A percentile compares a stretch with the other conserved stretches of the same genome.
phyloP scores from a whole-genome alignment of 1,139 yeast genomes.

The Suhomyces choctaworum region DNA sequence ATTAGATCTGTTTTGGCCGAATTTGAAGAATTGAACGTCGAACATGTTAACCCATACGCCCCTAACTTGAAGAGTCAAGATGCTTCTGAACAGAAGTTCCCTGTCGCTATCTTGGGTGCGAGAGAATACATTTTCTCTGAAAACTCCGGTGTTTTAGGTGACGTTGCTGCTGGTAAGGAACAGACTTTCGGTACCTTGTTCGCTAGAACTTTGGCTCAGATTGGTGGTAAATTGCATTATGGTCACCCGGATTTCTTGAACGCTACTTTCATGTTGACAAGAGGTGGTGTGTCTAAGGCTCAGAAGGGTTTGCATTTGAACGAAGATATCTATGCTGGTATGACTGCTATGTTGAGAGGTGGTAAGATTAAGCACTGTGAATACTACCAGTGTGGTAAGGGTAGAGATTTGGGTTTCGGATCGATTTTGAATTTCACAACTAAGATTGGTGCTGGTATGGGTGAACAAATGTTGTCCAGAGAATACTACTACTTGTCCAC shows the following conservation, averaged over 20 bases:
- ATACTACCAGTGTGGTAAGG: conserved; percentile 99
- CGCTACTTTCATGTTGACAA: conserved; percentile 90
- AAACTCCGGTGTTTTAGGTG: conserved; percentile 98
- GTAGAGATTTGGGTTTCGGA: conserved; percentile 99
- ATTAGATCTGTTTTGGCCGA: conserved; percentile 96
- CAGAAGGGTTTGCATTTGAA: conserved; percentile 97
- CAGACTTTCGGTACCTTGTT: conserved; percentile 98
- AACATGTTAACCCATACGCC: conserved; percentile 80
- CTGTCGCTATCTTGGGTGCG: conserved; percentile 99
- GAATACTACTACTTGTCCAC: conserved; percentile 97
- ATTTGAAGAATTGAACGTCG: conserved; percentile 92
- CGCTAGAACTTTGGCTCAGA: conserved; percentile 96
- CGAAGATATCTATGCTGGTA: conserved; percentile 99
- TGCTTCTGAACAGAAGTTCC: conserved; percentile 49
- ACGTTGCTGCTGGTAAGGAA: conserved; percentile 99
- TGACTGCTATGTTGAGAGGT: conserved; percentile 96
- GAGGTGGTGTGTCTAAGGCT: conserved; percentile 99
- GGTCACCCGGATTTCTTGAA: conserved; percentile 99
- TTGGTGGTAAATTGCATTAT: conserved; percentile 98
- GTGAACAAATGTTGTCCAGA: conserved; percentile 98
- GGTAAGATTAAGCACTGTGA: conserved; percentile 99
- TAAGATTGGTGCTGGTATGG: conserved; percentile 99
- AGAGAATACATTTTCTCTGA: conserved; percentile 99
- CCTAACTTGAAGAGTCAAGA: conserved; percentile 51
- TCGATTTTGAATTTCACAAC: conserved; percentile 98